phyloP scores from a whole-genome alignment of 2,329 filamentous ascomycete genomes.

The Botrytis paeoniae region DNA sequence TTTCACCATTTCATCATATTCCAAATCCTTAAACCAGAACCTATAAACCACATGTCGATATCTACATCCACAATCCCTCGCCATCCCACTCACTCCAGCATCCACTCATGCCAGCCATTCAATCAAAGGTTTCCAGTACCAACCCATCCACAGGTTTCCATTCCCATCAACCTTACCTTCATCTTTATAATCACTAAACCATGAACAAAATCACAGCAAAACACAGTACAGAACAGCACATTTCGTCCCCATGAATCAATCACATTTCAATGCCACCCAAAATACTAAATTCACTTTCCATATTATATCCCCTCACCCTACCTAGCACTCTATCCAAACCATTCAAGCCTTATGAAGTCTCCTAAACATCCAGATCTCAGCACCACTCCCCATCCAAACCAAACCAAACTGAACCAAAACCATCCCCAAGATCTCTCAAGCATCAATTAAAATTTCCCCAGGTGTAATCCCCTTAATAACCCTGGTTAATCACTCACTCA shows the following conservation, averaged over 20 bases:
- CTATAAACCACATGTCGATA: background rate
- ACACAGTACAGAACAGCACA: background rate
- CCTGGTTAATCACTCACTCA: background rate
- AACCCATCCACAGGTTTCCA: background rate
- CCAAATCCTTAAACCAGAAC: background rate
- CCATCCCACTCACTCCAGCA: background rate
- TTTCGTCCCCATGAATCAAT: background rate
- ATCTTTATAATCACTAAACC: background rate
- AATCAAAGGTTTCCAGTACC: background rate
- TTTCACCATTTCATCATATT: background rate
- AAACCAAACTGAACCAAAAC: background rate
- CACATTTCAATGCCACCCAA: background rate
- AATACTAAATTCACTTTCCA: background rate
- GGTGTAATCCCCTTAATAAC: background rate
- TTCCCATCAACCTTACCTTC: background rate
- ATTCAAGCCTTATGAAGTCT: no score
- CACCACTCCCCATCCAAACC: background rate
- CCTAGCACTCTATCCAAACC: no score
- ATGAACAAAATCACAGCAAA: background rate
- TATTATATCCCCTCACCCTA: background rate
- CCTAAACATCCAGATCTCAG: background rate
- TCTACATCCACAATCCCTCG: background rate
- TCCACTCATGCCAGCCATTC: background rate
- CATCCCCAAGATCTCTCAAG: background rate
- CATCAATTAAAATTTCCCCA: background rate